Evolutionary conservation across 2,329 filamentous ascomycete species (phyloP), one percentile per base, ranked within the genome.

Genomic region (Thielaviopsis populi): DNA sequence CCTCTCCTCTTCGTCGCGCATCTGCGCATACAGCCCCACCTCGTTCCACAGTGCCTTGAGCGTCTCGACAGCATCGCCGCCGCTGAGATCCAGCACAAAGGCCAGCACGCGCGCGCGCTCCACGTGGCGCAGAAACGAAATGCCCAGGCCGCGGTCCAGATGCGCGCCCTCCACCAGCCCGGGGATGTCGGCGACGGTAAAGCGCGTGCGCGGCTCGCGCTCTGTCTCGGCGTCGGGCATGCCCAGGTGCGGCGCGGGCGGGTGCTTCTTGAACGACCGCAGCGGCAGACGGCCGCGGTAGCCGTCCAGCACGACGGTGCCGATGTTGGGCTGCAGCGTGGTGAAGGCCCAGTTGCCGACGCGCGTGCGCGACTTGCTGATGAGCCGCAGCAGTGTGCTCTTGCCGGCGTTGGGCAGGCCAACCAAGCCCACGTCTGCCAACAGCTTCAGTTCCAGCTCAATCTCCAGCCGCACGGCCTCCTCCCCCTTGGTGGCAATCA

Each of bases 341-440:
- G 94, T 99, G 73, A 99, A 99, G 10, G 91, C 92, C 94, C 94
- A 99, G 72, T 88, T 86, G 48, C 94, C 94, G 37, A 99, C 85
- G 46, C 94, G 83, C 1, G 94, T 89, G 66, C 91, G 86, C 72
- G 89, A 95, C 73, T 91, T 91, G 69, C 86, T 95, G 69, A 99
- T 77, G 2, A 91, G 86, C 19, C 94, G 85, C 17, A 97, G 80
- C 1, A 99, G 80, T 0, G 94, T 97, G 72, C 89, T 95, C 75
- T 99, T 99, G 8, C 94, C 94, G 3, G 92, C 94, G 72, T 99
- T 99, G 1, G 94, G 94, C 17, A 97, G 82, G 0, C 94, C 94
- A 17, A 99, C 94, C 1, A 99, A 80, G 0, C 94, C 94, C 7
- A 99, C 87, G 74, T 99, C 94, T 4, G 94, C 94, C 48, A 99